These are phyloP conservation scores for Mycocentrospora acerina DNA, from an alignment of 2,329 filamentous ascomycete genomes.

Conservation along the genomic window DNA sequence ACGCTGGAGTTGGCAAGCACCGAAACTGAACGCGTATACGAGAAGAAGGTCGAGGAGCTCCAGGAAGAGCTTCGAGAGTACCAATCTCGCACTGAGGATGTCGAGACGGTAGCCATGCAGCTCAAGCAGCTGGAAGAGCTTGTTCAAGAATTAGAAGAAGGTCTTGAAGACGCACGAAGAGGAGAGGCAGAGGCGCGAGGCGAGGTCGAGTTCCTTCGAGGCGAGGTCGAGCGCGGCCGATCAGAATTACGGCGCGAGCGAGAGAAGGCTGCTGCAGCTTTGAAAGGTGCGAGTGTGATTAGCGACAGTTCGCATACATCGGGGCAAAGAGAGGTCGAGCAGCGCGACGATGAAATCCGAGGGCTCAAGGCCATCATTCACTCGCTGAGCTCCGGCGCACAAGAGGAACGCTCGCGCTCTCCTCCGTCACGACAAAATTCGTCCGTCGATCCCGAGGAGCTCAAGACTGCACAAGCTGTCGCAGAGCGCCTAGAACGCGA, in stretches of 20 bases:
- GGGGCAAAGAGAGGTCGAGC: constrained; percentile 74
- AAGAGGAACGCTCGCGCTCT: constrained; percentile 43
- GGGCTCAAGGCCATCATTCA: constrained; percentile 98
- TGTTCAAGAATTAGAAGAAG: constrained; percentile 95
- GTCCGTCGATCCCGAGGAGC: constrained; percentile 45
- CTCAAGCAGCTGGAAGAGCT: constrained; percentile 94
- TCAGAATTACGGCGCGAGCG: constrained; percentile 85
- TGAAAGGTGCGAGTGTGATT: constrained; percentile 56
- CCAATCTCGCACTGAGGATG: constrained; percentile 80
- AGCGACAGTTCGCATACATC: constrained; percentile 44
- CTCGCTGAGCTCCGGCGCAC: constrained; percentile 75
- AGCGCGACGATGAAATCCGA: constrained; percentile 95
- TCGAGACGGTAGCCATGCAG: constrained; percentile 86
- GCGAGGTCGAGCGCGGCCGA: constrained; percentile 89
- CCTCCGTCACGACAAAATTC: constrained; percentile 33
- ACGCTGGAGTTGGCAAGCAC: constrained; percentile 93
- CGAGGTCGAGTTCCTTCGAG: constrained; percentile 91
- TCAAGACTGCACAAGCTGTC: constrained; percentile 59
- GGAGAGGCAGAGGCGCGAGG: constrained; percentile 94
- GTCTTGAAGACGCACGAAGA: constrained; percentile 87
- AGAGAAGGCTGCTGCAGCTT: constrained; percentile 70
- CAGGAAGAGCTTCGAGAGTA: constrained; percentile 81
- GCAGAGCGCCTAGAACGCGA: constrained; percentile 76
- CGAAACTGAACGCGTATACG: constrained; percentile 94
- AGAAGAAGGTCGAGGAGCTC: constrained; percentile 85